A percentile compares a stretch with the other conserved stretches of the same genome.
These are phyloP conservation scores for Calocera cornea DNA, from an alignment of 768 basidiomycete genomes.

Conservation along the genomic window DNA sequence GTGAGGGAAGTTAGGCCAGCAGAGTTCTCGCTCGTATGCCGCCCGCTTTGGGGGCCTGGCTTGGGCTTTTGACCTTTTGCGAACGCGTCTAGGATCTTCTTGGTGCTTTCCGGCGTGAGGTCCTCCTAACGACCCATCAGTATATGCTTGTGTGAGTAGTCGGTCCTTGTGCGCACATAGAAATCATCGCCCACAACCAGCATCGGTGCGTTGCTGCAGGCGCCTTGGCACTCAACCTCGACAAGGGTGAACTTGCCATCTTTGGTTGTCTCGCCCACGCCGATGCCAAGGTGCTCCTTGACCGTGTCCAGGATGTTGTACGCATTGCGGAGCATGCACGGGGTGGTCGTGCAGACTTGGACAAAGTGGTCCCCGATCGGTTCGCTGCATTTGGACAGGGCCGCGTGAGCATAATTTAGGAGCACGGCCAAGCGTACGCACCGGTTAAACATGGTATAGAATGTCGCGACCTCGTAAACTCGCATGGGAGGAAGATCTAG, in stretches of 20 bases:
- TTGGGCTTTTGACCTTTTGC: constrained; percentile 64
- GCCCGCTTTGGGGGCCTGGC: constrained; percentile 82
- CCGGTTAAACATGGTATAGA: constrained; percentile 99
- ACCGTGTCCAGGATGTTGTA: constrained; percentile 80
- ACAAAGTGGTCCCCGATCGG: constrained; percentile 90
- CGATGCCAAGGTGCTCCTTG: constrained; percentile 65
- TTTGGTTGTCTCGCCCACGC: constrained; percentile 82
- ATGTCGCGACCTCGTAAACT: constrained; percentile 97
- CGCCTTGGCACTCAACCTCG: constrained; percentile 97
- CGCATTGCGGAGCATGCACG: constrained; percentile 90
- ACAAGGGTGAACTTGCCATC: constrained; percentile 95
- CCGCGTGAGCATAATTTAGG: neutral
- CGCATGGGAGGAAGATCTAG: constrained; percentile 96
- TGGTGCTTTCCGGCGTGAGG: constrained; percentile 31
- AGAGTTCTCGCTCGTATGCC: constrained; percentile 84
- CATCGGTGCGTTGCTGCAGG: constrained; percentile 98
- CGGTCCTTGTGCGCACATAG: constrained; percentile 46
- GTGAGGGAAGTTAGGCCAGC: constrained; percentile 73
- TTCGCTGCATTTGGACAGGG: constrained; percentile 39
- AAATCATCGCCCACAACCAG: constrained; percentile 91
- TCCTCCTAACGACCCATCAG: constrained; percentile 24
- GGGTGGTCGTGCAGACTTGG: constrained; percentile 97
- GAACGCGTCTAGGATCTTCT: constrained; percentile 28
- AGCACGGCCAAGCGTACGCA: constrained; percentile 30
- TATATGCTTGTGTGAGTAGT: neutral